Evolutionary conservation across 176 grass and related monocot species (phyloP).

Genomic region (Ensete glaucum): DNA sequence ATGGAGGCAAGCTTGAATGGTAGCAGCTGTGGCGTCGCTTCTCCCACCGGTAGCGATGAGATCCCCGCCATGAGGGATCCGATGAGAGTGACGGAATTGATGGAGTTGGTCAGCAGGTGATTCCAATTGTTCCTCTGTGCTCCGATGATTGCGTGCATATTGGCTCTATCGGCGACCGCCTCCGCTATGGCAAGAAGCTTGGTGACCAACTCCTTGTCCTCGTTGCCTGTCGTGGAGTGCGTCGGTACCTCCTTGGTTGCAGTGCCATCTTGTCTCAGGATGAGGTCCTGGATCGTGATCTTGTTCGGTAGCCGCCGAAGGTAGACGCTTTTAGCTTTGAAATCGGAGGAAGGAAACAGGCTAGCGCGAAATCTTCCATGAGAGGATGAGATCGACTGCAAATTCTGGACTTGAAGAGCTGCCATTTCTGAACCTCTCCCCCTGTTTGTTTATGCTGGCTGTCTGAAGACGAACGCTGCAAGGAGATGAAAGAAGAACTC

Average conservation of each 20-base stretch:
- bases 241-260: too few relatives aligned
- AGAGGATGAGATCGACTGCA: too few relatives aligned
- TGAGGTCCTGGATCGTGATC: too few relatives aligned
- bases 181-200: conserved; percentile 39
- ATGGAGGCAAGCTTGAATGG: conserved; percentile 30
- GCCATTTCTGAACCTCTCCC: too few relatives aligned
- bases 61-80: conserved; percentile 36
- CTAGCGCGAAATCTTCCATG: too few relatives aligned
- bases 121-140: conserved; percentile 63
- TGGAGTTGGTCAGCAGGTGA: conserved; percentile 52
- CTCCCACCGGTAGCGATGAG: neutral
- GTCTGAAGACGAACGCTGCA: too few relatives aligned
- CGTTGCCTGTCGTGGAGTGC: neutral
- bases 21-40: neutral
- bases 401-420: too few relatives aligned
- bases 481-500: too few relatives aligned
- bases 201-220: neutral
- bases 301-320: too few relatives aligned
- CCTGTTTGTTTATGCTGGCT: too few relatives aligned
- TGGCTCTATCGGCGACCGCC: conserved; percentile 37
- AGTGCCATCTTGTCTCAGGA: too few relatives aligned
- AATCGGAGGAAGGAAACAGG: neutral
- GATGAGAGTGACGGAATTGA: conserved; percentile 41
- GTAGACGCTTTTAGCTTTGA: too few relatives aligned
- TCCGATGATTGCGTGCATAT: conserved; percentile 68